Conservation (phyloP, 495 filamentous ascomycete genomes). For the Cetradonia linearis region DNA sequence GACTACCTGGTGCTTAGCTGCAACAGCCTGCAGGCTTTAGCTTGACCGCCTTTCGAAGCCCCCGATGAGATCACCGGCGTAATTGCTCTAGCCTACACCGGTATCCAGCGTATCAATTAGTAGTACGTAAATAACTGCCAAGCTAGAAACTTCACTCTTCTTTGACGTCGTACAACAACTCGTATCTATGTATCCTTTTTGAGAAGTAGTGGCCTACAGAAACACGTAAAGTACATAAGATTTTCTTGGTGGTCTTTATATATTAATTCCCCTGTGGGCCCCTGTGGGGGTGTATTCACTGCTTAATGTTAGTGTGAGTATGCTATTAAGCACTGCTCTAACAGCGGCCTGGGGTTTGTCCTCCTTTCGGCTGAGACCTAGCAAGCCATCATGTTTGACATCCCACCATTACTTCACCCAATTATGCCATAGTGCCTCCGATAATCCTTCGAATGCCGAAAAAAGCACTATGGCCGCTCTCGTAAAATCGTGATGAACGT, state of each 20-base stretch:
- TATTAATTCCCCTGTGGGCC: no score
- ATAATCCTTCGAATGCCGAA: not conserved
- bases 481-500: slow-evolving; percentile 13
- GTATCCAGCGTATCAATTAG: no score
- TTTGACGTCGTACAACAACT: no score
- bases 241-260: no score
- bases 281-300: no score
- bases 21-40: slow-evolving; percentile 14
- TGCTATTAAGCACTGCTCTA: not conserved
- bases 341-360: slow-evolving; percentile 6
- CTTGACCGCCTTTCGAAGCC: slow-evolving; percentile 17
- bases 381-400: slow-evolving; percentile 11
- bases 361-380: not conserved
- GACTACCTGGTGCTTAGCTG: not conserved
- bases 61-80: slow-evolving; percentile 16
- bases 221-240: no score
- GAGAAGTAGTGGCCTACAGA: no score
- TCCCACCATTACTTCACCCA: not conserved
- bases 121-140: no score
- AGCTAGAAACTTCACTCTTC: no score
- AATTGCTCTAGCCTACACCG: not conserved
- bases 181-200: no score
- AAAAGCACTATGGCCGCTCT: slow-evolving; percentile 3
- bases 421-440: not conserved
- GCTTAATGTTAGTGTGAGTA: not conserved